Conservation (phyloP, 441 rosid species). For the Erodium trifolium region DNA sequence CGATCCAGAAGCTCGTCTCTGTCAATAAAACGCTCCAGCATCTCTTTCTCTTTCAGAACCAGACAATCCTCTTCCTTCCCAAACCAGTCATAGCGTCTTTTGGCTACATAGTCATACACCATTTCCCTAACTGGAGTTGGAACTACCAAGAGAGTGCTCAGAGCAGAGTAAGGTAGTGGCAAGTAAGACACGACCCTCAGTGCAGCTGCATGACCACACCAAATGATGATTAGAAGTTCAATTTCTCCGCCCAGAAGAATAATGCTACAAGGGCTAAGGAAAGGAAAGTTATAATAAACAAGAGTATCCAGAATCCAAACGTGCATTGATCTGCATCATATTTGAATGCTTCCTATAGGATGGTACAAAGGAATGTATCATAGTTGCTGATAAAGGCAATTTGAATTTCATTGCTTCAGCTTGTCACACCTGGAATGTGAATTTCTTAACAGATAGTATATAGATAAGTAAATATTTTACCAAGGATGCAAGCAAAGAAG, state of each 20-base stretch:
- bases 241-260: background rate
- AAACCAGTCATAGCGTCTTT: slow-evolving; percentile 66
- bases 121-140: slow-evolving; percentile 79
- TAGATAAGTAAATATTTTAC: background rate
- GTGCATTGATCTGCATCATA: background rate
- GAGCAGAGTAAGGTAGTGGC: slow-evolving; percentile 67
- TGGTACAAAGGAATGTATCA: background rate
- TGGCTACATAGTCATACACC: slow-evolving; percentile 68
- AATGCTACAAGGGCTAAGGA: background rate
- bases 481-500: background rate
- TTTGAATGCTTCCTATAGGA: background rate
- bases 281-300: background rate
- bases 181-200: slow-evolving; percentile 64
- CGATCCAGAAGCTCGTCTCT: slow-evolving; percentile 54
- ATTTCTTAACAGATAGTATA: background rate
- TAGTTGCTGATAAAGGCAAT: background rate
- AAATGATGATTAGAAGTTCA: background rate
- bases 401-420: background rate
- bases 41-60: slow-evolving; percentile 56
- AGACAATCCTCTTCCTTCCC: slow-evolving; percentile 70
- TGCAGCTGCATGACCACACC: slow-evolving; percentile 59
- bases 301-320: background rate
- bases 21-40: slow-evolving; percentile 73
- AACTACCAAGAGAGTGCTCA: slow-evolving; percentile 44
- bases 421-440: slow-evolving; percentile 3